phyloP scores from a whole-genome alignment of 345 rosid species.

The Syzygium grande region DNA sequence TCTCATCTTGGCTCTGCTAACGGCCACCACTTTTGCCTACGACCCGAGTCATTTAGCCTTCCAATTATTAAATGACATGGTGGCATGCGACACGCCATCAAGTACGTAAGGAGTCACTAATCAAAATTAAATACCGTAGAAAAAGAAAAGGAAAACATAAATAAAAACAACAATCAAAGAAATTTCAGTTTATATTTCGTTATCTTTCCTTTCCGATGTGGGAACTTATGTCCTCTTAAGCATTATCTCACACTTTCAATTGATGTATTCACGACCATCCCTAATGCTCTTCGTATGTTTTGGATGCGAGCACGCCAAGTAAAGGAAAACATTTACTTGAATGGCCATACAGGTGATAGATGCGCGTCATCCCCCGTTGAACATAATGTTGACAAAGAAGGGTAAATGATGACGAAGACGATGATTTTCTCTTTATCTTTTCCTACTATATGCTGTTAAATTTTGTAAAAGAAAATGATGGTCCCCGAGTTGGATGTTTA shows the following conservation, averaged over 20 bases:
- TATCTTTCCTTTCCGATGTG: not conserved
- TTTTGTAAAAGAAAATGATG: no score
- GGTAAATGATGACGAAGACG: no score
- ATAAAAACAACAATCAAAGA: not conserved
- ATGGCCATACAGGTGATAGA: not conserved
- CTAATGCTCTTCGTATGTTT: not conserved
- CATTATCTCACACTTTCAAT: not conserved
- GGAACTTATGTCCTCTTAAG: not conserved
- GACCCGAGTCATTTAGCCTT: not conserved
- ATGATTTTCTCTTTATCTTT: no score
- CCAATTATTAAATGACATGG: not conserved
- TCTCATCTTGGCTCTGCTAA: not conserved
- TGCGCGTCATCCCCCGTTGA: no score
- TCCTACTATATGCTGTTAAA: no score
- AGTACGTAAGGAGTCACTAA: accelerated
- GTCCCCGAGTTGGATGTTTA: no score
- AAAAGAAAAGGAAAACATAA: not conserved
- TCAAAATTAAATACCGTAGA: not conserved
- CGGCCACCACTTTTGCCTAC: not conserved
- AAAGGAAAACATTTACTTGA: not conserved
- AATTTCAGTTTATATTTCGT: not conserved
- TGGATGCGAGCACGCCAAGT: not conserved
- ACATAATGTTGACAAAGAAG: no score
- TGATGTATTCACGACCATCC: not conserved
- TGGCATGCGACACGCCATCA: not conserved